A percentile compares a stretch with the other conserved stretches of the same genome.
Evolutionary conservation across 2,329 filamentous ascomycete genomes (phyloP).

Genomic region (Talaromyces sp.): DNA sequence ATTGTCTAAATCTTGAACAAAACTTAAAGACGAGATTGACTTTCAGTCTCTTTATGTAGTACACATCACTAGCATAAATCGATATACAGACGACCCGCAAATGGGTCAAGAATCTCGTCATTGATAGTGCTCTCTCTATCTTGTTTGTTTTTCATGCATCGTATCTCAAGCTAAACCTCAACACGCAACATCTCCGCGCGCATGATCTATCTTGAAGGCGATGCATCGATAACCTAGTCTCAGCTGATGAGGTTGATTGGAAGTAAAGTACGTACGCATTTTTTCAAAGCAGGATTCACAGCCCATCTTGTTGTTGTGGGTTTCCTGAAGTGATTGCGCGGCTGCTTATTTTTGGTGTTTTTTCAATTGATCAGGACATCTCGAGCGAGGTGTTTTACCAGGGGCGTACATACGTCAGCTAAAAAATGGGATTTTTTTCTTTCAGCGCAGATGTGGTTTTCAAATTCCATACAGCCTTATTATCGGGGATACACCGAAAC

Average conservation of each 20-base stretch:
- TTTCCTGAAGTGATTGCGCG: too few species aligned
- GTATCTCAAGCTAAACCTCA: background rate
- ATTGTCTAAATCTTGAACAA: background rate
- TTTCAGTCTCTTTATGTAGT: background rate
- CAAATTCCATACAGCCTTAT: too few species aligned
- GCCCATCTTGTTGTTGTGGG: background rate
- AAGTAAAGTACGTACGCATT: background rate
- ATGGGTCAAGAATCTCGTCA: too few species aligned
- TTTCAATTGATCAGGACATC: too few species aligned
- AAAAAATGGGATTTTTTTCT: too few species aligned
- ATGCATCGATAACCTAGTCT: background rate
- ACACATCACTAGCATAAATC: background rate
- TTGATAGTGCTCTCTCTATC: background rate
- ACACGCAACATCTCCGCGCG: background rate
- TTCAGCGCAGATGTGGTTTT: too few species aligned
- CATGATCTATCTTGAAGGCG: background rate
- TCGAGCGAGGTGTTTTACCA: too few species aligned
- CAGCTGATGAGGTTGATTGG: background rate
- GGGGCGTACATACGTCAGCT: too few species aligned
- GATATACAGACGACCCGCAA: background rate
- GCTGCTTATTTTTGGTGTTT: too few species aligned
- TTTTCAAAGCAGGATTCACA: background rate
- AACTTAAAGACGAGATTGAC: background rate
- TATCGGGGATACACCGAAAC: too few species aligned
- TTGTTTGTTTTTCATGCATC: background rate